These are phyloP conservation scores for Avena eriantha DNA, from an alignment of 176 grass and related monocot genomes.

Conservation along the genomic window DNA sequence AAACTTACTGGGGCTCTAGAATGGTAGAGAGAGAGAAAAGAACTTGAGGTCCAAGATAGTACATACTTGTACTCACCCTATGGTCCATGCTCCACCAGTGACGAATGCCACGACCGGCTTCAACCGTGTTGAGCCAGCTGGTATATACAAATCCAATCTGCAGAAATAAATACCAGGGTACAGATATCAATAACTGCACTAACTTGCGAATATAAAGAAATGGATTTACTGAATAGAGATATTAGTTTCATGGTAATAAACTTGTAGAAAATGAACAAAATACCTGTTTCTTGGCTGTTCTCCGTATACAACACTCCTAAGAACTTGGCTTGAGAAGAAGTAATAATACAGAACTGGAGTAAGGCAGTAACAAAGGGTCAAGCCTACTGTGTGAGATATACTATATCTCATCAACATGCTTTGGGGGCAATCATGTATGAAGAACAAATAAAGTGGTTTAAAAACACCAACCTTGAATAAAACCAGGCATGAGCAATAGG, in stretches of 20 bases:
- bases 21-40: conserved; percentile 11
- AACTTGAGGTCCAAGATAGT: background rate
- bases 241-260: conserved; percentile 17
- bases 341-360: conserved; percentile 91
- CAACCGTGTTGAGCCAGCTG: conserved; percentile 46
- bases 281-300: conserved; percentile 92
- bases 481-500: conserved; percentile 83
- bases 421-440: background rate
- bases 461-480: conserved; percentile 75
- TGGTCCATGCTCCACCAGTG: conserved; percentile 96
- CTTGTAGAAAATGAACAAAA: background rate
- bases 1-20: background rate
- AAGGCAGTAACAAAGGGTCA: conserved; percentile 30
- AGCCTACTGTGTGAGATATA: background rate
- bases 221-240: conserved; percentile 1
- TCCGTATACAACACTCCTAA: conserved; percentile 86
- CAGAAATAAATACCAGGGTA: conserved; percentile 24
- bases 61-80: conserved; percentile 82
- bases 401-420: background rate
- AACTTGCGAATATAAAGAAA: background rate
- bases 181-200: background rate
- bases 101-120: conserved; percentile 82
- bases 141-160: conserved; percentile 96
- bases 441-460: conserved; percentile 5
- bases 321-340: conserved; percentile 90